A percentile compares a stretch with the other conserved stretches of the same genome.
Evolutionary conservation across 2,329 filamentous ascomycete species (phyloP).

Genomic region (Coniochaeta sp.): DNA sequence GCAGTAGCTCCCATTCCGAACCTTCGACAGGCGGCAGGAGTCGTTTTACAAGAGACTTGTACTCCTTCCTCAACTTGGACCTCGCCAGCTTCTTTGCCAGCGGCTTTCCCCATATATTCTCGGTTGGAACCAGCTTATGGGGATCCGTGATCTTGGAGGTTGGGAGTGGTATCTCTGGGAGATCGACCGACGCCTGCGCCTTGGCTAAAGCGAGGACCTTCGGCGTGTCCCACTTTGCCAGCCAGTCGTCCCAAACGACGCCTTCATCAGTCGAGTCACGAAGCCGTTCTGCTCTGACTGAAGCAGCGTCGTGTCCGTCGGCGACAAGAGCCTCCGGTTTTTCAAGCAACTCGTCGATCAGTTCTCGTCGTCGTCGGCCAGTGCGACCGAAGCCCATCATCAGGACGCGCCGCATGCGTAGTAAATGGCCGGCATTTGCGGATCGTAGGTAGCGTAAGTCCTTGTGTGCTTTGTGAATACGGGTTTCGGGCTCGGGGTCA

Average conservation of each 20-base stretch:
- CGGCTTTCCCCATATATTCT: slow-evolving; percentile 43
- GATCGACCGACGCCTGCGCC: slow-evolving; percentile 27
- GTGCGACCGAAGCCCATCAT: slow-evolving; percentile 42
- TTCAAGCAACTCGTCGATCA: slow-evolving; percentile 33
- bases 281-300: background rate
- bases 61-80: slow-evolving; percentile 40
- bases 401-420: slow-evolving; percentile 40
- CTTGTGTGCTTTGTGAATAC: slow-evolving; percentile 32
- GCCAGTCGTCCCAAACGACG: slow-evolving; percentile 26
- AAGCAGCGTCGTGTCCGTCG: background rate
- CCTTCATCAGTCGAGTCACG: slow-evolving; percentile 1
- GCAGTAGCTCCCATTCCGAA: slow-evolving; percentile 49
- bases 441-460: slow-evolving; percentile 42
- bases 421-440: slow-evolving; percentile 42
- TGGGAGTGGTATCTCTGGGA: slow-evolving; percentile 22
- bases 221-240: slow-evolving; percentile 40
- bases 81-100: slow-evolving; percentile 28
- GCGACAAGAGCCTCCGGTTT: slow-evolving; percentile 11
- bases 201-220: slow-evolving; percentile 34
- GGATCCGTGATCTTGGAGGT: slow-evolving; percentile 24
- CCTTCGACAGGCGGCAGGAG: slow-evolving; percentile 46
- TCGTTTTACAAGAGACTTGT: slow-evolving; percentile 34
- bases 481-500: slow-evolving; percentile 14
- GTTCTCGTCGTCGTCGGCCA: slow-evolving; percentile 41
- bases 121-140: slow-evolving; percentile 25